Evolutionary conservation across 805 yeast genomes (phyloP), one percentile per base, ranked within the genome.

Genomic region (Spathaspora girioi): DNA sequence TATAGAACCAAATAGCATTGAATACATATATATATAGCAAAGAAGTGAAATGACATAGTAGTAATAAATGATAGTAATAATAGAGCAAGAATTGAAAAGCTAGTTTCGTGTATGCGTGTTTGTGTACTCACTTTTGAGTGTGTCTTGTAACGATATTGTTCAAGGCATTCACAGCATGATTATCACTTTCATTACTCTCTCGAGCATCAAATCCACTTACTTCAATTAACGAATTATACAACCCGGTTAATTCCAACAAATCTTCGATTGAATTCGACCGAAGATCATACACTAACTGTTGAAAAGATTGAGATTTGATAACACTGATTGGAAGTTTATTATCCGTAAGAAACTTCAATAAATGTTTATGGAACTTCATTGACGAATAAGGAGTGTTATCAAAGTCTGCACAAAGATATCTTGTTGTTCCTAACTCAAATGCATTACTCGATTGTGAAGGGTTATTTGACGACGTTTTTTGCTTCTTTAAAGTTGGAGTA

Each of bases 321-420:
- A 75, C 73, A 19, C 66, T 67, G 29, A 79, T 70, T 0, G 81
- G 73, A 10, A 81, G 63, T 58, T 78, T 79, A 61, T 81, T 78
- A n/a, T 80, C 84, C 14, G 76, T 69, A 38, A 80, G 60, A 51
- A 80, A 81, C 54, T 68, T 72, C 69, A 79, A 66, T 27, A 81
- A 62, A 54, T 80, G 80, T 54, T 73, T 75, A 52, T 79, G 84
- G 59, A 81, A 78, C 54, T 73, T 76, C 60, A 68, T 61, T 15
- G 71, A 62, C 1, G 82, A 59, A 60, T 80, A 80, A 1, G 77
- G 75, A 8, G 71, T 48, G 50, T 71, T 71, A 47, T 79, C 82
- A 45, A 64, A 67, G 43, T 67, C 66, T 5, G 68, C 54, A 15
- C 66, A 62, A 6, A 69, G 32, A 18, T 45, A 67, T 51, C 47